Percentiles rank a stretch among this genome's conserved stretches.
Conservation (phyloP, 805 yeast species). For the Kregervanrija pseudodelftensis region DNA sequence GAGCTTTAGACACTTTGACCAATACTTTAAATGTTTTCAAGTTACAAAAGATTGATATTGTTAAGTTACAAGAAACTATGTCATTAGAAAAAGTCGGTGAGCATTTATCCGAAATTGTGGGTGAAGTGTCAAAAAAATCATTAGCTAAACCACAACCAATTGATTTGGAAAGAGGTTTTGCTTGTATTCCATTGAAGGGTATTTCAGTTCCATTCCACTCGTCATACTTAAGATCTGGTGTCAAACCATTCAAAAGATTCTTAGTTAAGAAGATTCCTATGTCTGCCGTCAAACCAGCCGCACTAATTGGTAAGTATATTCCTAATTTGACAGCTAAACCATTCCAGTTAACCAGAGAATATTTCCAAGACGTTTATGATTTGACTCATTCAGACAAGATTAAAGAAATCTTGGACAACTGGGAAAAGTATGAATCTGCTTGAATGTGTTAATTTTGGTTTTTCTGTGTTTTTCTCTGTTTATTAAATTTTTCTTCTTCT, state of each 20-base stretch:
- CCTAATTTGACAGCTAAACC: slow-evolving; percentile 99
- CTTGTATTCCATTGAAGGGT: slow-evolving; percentile 96
- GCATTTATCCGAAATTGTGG: slow-evolving; percentile 82
- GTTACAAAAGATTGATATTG: slow-evolving; percentile 89
- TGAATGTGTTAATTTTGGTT: slow-evolving; percentile 15
- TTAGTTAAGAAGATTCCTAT: slow-evolving; percentile 91
- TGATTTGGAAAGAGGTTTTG: slow-evolving; percentile 95
- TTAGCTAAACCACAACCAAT: slow-evolving; percentile 92
- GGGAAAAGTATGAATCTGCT: slow-evolving; percentile 76
- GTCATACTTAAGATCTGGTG: slow-evolving; percentile 96
- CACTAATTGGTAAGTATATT: slow-evolving; percentile 90
- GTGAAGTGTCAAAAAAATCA: slow-evolving; percentile 77
- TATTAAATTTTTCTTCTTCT: not conserved
- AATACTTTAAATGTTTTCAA: slow-evolving; percentile 91
- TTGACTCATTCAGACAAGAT: slow-evolving; percentile 89
- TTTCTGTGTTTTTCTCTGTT: not conserved
- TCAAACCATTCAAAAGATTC: slow-evolving; percentile 97
- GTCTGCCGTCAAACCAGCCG: slow-evolving; percentile 91
- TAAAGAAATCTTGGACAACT: slow-evolving; percentile 83
- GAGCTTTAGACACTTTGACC: slow-evolving; percentile 88
- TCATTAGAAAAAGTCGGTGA: slow-evolving; percentile 82
- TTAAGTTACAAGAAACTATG: slow-evolving; percentile 73
- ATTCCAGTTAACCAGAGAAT: slow-evolving; percentile 90
- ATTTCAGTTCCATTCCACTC: slow-evolving; percentile 99
- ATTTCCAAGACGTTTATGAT: slow-evolving; percentile 91